Conservation (phyloP, 2,329 filamentous ascomycete species). For the Didymella segeticola region DNA sequence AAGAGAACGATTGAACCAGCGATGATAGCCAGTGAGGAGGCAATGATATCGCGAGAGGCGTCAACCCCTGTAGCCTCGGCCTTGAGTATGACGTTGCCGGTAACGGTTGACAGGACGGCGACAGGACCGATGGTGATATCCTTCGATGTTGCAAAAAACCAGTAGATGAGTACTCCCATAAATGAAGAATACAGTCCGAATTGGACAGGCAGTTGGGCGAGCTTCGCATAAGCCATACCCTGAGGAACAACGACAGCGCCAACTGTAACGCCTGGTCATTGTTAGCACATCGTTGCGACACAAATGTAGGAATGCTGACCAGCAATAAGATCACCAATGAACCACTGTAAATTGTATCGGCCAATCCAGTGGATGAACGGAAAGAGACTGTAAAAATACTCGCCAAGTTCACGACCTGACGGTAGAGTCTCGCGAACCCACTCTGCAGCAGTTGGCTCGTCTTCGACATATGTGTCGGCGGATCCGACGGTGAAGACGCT, state of each 20-base stretch:
- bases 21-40: slow-evolving; percentile 73
- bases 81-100: slow-evolving; percentile 76
- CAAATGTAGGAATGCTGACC: slow-evolving; percentile 60
- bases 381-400: slow-evolving; percentile 77
- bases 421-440: slow-evolving; percentile 74
- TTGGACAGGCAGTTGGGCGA: slow-evolving; percentile 78
- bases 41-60: slow-evolving; percentile 53
- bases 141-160: slow-evolving; percentile 98
- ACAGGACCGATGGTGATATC: slow-evolving; percentile 98
- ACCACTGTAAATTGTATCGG: slow-evolving; percentile 89
- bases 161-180: slow-evolving; percentile 93
- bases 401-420: slow-evolving; percentile 56
- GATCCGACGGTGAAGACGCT: slow-evolving; percentile 78
- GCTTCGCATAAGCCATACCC: slow-evolving; percentile 90
- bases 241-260: slow-evolving; percentile 90
- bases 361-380: slow-evolving; percentile 90
- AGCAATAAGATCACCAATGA: slow-evolving; percentile 86
- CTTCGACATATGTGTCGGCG: slow-evolving; percentile 79
- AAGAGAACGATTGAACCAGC: slow-evolving; percentile 79
- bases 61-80: slow-evolving; percentile 54
- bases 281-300: slow-evolving; percentile 8
- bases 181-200: slow-evolving; percentile 95
- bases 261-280: slow-evolving; percentile 66
- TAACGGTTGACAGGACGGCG: slow-evolving; percentile 90
- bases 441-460: slow-evolving; percentile 76